Evolutionary conservation across 345 rosid species (phyloP), one percentile per base, ranked within the genome.

Genomic region (Eucalyptus viminalis): DNA sequence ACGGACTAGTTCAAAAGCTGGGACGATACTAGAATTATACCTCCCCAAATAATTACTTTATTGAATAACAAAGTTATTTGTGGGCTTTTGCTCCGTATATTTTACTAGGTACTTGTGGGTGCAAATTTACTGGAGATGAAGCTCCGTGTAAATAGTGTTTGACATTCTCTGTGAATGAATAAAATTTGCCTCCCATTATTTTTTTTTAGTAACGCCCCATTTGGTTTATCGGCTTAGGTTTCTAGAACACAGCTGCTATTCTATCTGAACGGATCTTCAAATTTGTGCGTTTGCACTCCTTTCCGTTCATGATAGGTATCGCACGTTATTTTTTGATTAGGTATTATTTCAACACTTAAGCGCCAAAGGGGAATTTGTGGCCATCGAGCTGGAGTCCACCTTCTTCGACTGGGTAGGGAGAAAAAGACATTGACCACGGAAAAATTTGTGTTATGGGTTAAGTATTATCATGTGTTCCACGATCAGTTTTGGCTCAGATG

Each of bases 1-100:
- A 92, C 44, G 56, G 87, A 50, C 98, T 97, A 65, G 97, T 95
- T 19, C 85, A 94, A 65, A 95, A 97, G 91, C 90, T 95, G 13
- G 97, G 97, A 15, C 97, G 96, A 91, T 92, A 90, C 91, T 95
- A 87, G 87, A 89, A 19, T 87, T 16, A 49, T 31, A 49, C 31
- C 27, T 76, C 22, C 83, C 27, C 8, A 40, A 12, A 21, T 11
- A 76, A 76, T 3, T 40, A 40, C 14, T 19, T 76, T 76, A 8
- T 34, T 76, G 85, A 76, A 22, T 11, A 40, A 76, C 29, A 40
- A 40, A 76, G 47, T 22, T 76, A 76, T 76, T 11, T 40, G 47
- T 37, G 27, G 47, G 47, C 85, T 40, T 53, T 53, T 76, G 47
- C 3, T 76, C 85, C 3, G 47, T 19, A 76, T 21, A 9, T 7